Evolutionary conservation across 176 grass and related monocot genomes (phyloP).

Genomic region (Rhynchospora pubera): DNA sequence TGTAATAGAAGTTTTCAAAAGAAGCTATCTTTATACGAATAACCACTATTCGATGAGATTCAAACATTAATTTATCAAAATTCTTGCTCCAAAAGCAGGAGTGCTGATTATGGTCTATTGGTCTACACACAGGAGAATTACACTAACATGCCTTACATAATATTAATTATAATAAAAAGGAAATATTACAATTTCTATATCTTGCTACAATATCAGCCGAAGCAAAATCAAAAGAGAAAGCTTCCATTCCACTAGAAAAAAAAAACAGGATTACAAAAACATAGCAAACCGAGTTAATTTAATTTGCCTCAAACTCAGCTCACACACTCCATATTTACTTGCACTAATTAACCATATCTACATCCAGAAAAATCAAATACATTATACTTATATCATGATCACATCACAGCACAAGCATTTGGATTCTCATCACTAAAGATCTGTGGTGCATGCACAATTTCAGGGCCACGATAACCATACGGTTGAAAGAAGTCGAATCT

Average conservation of each 20-base stretch:
- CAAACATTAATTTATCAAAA: no score
- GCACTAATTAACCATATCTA: constrained; percentile 13
- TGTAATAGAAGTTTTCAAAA: no score
- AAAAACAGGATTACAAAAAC: background rate
- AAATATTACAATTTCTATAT: background rate
- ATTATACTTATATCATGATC: constrained; percentile 24
- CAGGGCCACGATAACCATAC: constrained; percentile 16
- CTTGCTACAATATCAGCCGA: background rate
- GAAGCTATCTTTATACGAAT: no score
- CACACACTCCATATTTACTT: background rate
- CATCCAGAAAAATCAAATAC: background rate
- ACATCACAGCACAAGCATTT: constrained; percentile 89
- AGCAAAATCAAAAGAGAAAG: background rate
- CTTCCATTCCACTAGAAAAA: background rate
- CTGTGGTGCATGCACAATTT: constrained; percentile 56
- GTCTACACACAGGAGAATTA: background rate
- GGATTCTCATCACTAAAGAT: constrained; percentile 99
- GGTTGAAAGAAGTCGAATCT: constrained; percentile 34
- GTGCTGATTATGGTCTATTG: background rate
- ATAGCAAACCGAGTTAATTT: background rate
- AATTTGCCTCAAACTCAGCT: background rate
- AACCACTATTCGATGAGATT: no score
- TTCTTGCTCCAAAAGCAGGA: background rate
- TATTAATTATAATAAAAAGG: background rate
- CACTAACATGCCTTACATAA: background rate